A percentile compares a stretch with the other conserved stretches of the same genome.
These are phyloP conservation scores for Kwoniella shivajii DNA, from an alignment of 1,284 basidiomycete genomes.

Conservation along the genomic window DNA sequence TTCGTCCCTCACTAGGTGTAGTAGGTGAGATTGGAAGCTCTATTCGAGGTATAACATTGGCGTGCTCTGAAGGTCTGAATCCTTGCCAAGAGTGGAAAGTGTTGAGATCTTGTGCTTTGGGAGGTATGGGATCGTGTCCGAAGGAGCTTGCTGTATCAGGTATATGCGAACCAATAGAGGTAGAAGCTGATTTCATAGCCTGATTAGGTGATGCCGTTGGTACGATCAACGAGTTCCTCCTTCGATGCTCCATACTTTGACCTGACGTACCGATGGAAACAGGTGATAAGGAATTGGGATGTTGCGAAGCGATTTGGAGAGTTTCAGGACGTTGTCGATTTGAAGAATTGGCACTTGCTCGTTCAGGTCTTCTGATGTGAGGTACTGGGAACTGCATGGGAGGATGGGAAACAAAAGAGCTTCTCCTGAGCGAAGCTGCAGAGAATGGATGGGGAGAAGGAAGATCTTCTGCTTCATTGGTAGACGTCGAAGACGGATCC, in stretches of 20 bases:
- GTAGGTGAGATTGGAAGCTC: constrained; percentile 2
- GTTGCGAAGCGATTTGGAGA: not conserved
- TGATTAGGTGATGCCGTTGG: not conserved
- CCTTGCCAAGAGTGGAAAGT: not conserved
- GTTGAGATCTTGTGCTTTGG: too few species aligned
- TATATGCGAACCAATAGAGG: not conserved
- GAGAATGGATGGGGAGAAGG: constrained; percentile 13
- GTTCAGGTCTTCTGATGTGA: not conserved
- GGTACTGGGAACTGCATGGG: not conserved
- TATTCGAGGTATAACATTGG: not conserved
- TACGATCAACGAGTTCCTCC: not conserved
- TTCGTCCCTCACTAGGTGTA: not conserved
- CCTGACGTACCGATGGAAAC: not conserved
- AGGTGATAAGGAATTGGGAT: not conserved
- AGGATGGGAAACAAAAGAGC: not conserved
- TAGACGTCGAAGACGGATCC: not conserved
- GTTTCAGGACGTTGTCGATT: not conserved
- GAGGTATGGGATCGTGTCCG: not conserved
- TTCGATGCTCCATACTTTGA: not conserved
- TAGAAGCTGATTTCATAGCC: not conserved
- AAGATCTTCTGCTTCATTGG: not conserved
- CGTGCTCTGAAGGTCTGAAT: not conserved
- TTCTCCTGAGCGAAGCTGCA: not conserved
- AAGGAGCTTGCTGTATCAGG: constrained; percentile 2
- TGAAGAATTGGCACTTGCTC: not conserved